Evolutionary conservation across 2,329 filamentous ascomycete genomes (phyloP).

Genomic region (Cadophora sp.): DNA sequence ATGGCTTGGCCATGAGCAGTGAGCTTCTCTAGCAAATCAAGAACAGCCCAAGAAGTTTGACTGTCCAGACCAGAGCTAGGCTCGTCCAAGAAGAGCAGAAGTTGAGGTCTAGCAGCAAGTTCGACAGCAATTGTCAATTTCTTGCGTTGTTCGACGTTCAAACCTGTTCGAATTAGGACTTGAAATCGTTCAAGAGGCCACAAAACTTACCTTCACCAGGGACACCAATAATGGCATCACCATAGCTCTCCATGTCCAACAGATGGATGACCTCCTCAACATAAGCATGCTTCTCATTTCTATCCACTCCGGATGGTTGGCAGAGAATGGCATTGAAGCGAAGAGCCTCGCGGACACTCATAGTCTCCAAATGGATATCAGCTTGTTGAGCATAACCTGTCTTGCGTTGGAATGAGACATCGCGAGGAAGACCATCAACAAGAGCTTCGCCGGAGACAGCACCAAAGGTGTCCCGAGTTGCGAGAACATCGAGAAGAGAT

Average conservation of each 20-base stretch:
- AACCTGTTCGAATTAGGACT: slow-evolving; percentile 41
- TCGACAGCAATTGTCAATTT: slow-evolving; percentile 93
- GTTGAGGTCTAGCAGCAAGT: slow-evolving; percentile 84
- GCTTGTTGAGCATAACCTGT: slow-evolving; percentile 93
- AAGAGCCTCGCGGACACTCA: slow-evolving; percentile 86
- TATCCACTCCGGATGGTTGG: slow-evolving; percentile 73
- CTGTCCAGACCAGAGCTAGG: slow-evolving; percentile 94
- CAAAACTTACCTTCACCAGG: slow-evolving; percentile 66
- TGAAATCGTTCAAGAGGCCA: neutral
- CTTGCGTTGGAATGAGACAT: slow-evolving; percentile 82
- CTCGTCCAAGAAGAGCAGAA: slow-evolving; percentile 90
- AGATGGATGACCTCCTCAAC: slow-evolving; percentile 92
- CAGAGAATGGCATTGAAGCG: slow-evolving; percentile 84
- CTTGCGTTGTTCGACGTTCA: slow-evolving; percentile 73
- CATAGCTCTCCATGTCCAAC: slow-evolving; percentile 87
- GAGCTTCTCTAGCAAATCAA: slow-evolving; percentile 86
- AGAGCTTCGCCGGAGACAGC: slow-evolving; percentile 83
- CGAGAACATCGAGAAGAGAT: slow-evolving; percentile 80
- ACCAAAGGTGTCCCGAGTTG: slow-evolving; percentile 82
- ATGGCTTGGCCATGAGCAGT: slow-evolving; percentile 88
- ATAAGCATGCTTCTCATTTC: slow-evolving; percentile 82
- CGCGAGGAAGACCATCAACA: slow-evolving; percentile 32
- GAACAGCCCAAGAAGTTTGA: slow-evolving; percentile 90
- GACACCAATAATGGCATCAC: slow-evolving; percentile 88
- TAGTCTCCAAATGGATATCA: slow-evolving; percentile 83